Conservation (phyloP, 2,329 filamentous ascomycete genomes). For the Lachnellula subtilissima region DNA sequence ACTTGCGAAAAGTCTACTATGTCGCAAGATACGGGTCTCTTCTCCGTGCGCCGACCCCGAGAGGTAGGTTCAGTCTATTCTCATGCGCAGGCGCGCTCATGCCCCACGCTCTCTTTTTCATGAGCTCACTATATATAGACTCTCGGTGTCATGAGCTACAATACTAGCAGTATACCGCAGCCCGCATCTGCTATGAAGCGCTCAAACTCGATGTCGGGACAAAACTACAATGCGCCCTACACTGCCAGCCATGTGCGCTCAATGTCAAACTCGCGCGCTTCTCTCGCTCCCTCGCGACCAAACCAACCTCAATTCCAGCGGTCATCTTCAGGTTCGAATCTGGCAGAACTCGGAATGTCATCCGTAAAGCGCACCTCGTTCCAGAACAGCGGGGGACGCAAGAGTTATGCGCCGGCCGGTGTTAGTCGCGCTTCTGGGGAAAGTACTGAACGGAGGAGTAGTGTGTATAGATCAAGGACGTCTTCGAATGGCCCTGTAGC, state of each 20-base stretch:
- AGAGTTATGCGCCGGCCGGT: conserved; percentile 47
- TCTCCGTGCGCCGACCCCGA: conserved; percentile 86
- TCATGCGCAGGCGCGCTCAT: neutral
- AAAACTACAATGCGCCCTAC: conserved; percentile 55
- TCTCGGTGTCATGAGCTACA: conserved; percentile 76
- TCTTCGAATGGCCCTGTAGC: conserved; percentile 63
- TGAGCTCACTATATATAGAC: conserved; percentile 52
- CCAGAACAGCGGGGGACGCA: conserved; percentile 61
- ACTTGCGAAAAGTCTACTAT: conserved; percentile 42
- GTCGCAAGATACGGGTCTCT: conserved; percentile 83
- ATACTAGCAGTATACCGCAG: conserved; percentile 74
- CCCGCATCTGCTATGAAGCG: conserved; percentile 93
- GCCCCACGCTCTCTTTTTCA: neutral
- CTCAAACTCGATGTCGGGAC: conserved; percentile 69
- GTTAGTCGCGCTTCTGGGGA: conserved; percentile 32
- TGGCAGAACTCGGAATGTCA: conserved; percentile 73
- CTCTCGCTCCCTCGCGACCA: conserved; percentile 77
- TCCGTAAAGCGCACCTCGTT: conserved; percentile 80
- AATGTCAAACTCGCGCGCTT: conserved; percentile 76
- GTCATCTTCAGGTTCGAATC: conserved; percentile 75
- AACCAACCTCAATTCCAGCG: conserved; percentile 84
- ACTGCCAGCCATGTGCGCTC: conserved; percentile 73
- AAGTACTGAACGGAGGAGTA: conserved; percentile 67
- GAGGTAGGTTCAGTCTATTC: conserved; percentile 57
- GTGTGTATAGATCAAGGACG: conserved; percentile 69